These are phyloP conservation scores for Aspergillus fumigatiaffinis DNA, from an alignment of 2,329 filamentous ascomycete genomes.

Conservation along the genomic window DNA sequence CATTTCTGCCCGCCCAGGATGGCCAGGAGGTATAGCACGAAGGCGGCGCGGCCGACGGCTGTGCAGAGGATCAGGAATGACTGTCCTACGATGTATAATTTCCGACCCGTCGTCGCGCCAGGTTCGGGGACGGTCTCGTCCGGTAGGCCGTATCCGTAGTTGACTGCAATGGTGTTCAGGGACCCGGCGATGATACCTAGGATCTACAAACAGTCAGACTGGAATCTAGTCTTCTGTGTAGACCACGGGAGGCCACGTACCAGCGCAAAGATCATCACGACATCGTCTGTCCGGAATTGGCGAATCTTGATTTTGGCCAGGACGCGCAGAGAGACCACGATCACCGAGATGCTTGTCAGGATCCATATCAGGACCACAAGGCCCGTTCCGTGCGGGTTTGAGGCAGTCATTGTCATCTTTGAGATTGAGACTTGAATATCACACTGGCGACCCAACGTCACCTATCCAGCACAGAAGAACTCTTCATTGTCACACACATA, in stretches of 20 bases:
- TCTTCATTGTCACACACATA: background rate
- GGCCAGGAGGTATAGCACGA: constrained; percentile 4
- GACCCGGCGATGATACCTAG: background rate
- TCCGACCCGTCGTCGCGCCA: background rate
- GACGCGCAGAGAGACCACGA: constrained; percentile 3
- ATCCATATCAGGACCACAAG: background rate
- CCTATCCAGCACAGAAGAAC: too few species aligned
- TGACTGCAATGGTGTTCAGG: background rate
- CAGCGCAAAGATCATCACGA: constrained; percentile 8
- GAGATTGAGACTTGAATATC: background rate
- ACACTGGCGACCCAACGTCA: background rate
- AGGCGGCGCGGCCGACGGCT: constrained; percentile 1
- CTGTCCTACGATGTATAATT: background rate
- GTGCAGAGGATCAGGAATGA: background rate
- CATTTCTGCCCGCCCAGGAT: constrained; percentile 4
- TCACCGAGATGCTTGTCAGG: background rate
- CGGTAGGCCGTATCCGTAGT: background rate
- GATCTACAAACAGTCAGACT: background rate
- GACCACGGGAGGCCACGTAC: constrained; percentile 2
- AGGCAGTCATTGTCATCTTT: background rate
- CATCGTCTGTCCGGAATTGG: constrained; percentile 6
- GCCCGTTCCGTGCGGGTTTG: background rate
- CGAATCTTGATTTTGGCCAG: constrained; percentile 9
- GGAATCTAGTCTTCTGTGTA: background rate
- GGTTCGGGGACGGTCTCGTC: background rate